Base-by-base conservation (phyloP, 176 grass and related monocot genomes). In the Carex kokanica region DNA sequence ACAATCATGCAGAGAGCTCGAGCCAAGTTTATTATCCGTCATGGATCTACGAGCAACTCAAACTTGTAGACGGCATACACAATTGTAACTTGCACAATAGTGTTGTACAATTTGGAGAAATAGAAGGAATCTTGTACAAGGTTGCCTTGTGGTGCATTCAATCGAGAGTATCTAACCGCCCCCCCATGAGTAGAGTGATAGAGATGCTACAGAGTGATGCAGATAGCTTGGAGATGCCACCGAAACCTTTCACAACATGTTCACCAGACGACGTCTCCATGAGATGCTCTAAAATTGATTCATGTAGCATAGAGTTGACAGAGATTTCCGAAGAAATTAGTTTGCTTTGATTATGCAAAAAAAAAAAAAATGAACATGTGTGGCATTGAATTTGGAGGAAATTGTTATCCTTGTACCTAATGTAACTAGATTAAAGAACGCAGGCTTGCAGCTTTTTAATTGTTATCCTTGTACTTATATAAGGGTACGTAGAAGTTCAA, bases 91-190 rank as follows among this genome's bases (percentile, higher is more conserved):
- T 13, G 64, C 49, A 68, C 20, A 63, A 25, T 3, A 3, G 32
- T 31, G 43, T 17, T 27, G 1, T 13, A 0, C 32, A 55, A 1
- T 53, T 58, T 1, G 83, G 84, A 59, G 90, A 88, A 61, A 78
- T 88, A n/a, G 90, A 88, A 36, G 88, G 84, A 62, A 94, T 88
- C 78, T 87, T 94, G 86, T 63, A 83, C 25, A 9, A 91, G 63
- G 67, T 94, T 15, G 93, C 90, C 3, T 57, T 94, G 27, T 94
- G 90, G 93, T 92, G 93, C 81, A 92, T 92, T 41, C 90, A 94
- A 57, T 85, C 84, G 32, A 18, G 75, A 1, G 89, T 90, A 21
- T 34, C 68, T 4, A 86, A 62, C 61, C 82, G 93, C 45, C 93
- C 90, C 13, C 83, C 90, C 1, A 94, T 94, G 88, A 80, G 88